Evolutionary conservation across 345 rosid genomes (phyloP), one percentile per base, ranked within the genome.

Genomic region (Corchorus olitorius): DNA sequence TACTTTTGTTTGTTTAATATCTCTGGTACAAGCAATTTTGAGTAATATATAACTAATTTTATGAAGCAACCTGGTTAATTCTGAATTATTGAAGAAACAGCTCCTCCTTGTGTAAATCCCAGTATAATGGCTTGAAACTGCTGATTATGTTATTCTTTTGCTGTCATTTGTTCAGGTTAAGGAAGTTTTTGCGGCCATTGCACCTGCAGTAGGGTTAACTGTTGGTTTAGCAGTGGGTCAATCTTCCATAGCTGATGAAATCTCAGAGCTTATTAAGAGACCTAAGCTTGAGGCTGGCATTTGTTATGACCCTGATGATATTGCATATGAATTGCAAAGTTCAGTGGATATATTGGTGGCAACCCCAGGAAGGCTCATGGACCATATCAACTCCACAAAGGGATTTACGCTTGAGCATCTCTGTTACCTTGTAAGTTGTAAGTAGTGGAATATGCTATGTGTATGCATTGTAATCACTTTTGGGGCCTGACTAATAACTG

Each of bases 351-450:
- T 96, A 87, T 82, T 93, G 84, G 93, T 96, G 74, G 97, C 99
- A 64, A 96, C 98, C 66, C 99, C 98, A 5, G 99, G 99, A 80
- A 91, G 99, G 84, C 91, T 96, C n/a, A 88, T 93, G 97, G 99
- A 96, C 58, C 98, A 96, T 83, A 93, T 93, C 54, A 91, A 86
- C 81, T 81, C 82, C 79, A 96, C 99, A 8, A 86, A 87, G 78
- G 98, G 98, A 37, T 96, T 96, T 79, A 93, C 97, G 0, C 93
- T 93, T 49, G 97, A 96, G 87, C 98, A 96, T 83, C 93, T 96
- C 39, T 79, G 92, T 84, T 96, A 88, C 87, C 97, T 96, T 82
- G 98, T 96, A 90, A 83, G 93, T 68, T 48, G 0, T 14, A 20
- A 43, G 20, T 39, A 20, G 65, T 20, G 15, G 11, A 61, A 16